Base-by-base conservation (phyloP, 176 grass and related monocot species). In the Pontederia crassipes region DNA sequence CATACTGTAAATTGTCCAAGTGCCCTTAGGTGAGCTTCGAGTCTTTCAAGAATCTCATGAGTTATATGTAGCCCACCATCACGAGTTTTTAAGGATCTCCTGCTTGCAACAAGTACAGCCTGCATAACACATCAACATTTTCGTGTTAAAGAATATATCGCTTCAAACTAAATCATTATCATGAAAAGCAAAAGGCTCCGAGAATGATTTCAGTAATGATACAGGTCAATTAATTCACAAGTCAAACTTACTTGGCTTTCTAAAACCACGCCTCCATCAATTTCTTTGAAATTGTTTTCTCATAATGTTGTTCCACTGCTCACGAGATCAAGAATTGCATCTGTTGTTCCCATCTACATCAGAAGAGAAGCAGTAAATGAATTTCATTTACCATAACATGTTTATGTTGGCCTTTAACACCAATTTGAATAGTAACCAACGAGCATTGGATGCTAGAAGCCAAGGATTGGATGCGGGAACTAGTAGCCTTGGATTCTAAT, bases 261-360 rank as follows among this genome's bases (percentile, higher is more conserved):
- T 68, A 98, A 72, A 78, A 98, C 80, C 65, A 90, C 57, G 9
- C 93, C 87, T 16, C 79, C 87, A 71, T 98, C 77, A 58, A 98
- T 76, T 83, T 98, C 93, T 81, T 98, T 98, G 65, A 98, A 68
- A 76, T 98, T 88, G 67, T 98, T 98, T 71, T 98, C 93, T 27
- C 77, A 81, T 71, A 98, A 81, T 32, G 93, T 98, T 1, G 65
- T 92, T 73, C 87, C 93, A 48, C 93, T 98, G 80, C 93, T 98
- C 71, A 98, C 87, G 1, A 97, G 93, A 88, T 98, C 93, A 50
- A 98, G 68, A 48, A 98, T 98, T 73, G 65, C 87, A 81, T 98
- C 93, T 69, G 84, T 79, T 81, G 79, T 98, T 58, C 93, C 93
- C 93, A 98, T 92, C 93, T 92, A 68, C 66, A 74, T 12, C 28